Percentiles rank a stretch among this genome's conserved stretches.
These are phyloP conservation scores for Dactylellina haptotyla DNA, from an alignment of 2,329 filamentous ascomycete genomes.

Conservation along the genomic window DNA sequence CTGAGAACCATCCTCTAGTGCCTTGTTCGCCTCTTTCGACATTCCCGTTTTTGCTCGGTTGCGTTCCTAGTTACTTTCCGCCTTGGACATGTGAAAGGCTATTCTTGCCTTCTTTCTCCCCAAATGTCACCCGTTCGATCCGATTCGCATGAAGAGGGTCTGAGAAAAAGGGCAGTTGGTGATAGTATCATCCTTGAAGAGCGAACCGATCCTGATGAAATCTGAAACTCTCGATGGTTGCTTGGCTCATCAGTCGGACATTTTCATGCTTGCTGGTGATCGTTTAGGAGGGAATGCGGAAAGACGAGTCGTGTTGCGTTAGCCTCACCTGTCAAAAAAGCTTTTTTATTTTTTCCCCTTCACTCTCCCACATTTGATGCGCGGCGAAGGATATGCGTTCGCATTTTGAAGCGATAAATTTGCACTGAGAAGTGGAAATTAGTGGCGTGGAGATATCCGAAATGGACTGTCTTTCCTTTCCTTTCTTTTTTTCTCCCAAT, in stretches of 20 bases:
- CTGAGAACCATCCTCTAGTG: too few species aligned
- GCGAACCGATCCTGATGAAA: slow-evolving; percentile 20
- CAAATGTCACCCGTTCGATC: slow-evolving; percentile 6
- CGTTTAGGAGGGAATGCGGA: slow-evolving; percentile 29
- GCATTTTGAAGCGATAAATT: too few species aligned
- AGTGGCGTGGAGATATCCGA: neutral
- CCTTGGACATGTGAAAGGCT: slow-evolving; percentile 47
- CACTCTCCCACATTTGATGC: slow-evolving; percentile 1
- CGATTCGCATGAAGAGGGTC: slow-evolving; percentile 23
- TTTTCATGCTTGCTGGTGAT: slow-evolving; percentile 37
- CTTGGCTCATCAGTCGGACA: slow-evolving; percentile 33
- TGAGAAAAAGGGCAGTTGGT: slow-evolving; percentile 30
- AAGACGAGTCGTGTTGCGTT: slow-evolving; percentile 4
- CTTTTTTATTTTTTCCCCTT: slow-evolving; percentile 2
- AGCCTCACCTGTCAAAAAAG: slow-evolving; percentile 31
- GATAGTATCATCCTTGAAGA: slow-evolving; percentile 13
- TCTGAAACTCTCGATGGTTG: slow-evolving; percentile 26
- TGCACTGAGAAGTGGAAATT: neutral
- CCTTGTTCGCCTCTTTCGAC: slow-evolving; percentile 45
- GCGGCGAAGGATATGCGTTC: too few species aligned
- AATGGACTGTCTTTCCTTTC: neutral
- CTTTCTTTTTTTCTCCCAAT: neutral
- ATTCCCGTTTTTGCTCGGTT: slow-evolving; percentile 49
- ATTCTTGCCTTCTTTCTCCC: slow-evolving; percentile 34
- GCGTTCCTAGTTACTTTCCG: slow-evolving; percentile 30